phyloP scores from a whole-genome alignment of 345 rosid species.

The Xanthoceras sorbifolium region DNA sequence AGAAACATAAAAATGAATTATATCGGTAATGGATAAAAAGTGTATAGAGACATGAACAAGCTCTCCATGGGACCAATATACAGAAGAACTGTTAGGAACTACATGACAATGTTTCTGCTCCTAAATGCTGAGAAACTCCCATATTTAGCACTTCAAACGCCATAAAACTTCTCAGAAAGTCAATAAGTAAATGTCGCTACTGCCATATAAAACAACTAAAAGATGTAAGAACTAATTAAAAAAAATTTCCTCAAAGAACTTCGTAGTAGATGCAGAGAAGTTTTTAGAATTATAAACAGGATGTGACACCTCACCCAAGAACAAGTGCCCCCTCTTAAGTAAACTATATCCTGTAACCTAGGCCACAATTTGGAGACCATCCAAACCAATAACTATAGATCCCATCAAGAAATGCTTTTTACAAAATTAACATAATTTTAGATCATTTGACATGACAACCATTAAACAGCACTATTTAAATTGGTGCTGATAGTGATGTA shows the following conservation, averaged over 20 bases:
- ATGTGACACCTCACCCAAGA: neutral
- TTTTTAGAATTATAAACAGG: neutral
- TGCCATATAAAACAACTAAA: neutral
- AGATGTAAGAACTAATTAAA: neutral
- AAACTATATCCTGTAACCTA: neutral
- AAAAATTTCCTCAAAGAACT: neutral
- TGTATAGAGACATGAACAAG: neutral
- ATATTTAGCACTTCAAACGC: neutral
- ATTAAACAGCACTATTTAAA: too few species aligned
- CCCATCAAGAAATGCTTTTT: neutral
- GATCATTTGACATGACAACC: neutral
- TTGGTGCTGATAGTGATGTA: too few species aligned
- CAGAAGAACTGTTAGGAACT: neutral
- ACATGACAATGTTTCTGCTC: neutral
- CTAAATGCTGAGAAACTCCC: neutral
- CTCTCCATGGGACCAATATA: too few species aligned
- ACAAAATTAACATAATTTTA: neutral
- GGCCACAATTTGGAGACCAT: neutral
- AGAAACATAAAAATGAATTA: neutral
- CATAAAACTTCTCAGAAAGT: neutral
- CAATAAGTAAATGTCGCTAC: neutral
- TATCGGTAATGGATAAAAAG: neutral
- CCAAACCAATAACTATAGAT: neutral
- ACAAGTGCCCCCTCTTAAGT: neutral
- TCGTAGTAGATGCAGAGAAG: neutral